Evolutionary conservation across 2,329 filamentous ascomycete species (phyloP), one percentile per base, ranked within the genome.

Genomic region (Fusarium chuoi): DNA sequence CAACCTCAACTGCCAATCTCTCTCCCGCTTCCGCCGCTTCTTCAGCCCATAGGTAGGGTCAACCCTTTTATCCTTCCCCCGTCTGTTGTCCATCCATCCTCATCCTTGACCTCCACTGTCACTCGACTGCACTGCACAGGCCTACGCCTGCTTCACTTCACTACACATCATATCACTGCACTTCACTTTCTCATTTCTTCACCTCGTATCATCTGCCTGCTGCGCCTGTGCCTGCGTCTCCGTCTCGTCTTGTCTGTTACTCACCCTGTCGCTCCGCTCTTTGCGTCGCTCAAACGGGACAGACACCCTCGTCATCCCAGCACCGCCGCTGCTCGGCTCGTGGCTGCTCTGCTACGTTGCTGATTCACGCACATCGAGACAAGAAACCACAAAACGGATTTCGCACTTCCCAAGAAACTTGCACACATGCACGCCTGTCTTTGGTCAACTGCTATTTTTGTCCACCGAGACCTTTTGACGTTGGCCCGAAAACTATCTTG

Each of bases 1-100:
- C 78, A 79, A 75, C 80, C 69, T 77, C 79, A 70, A 71, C 78
- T 77, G 71, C 76, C 70, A 70, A 74, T 67, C 63, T 75, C 65
- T 77, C 73, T 52, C 69, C 77, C 59, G 66, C 65, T 67, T 69
- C 65, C 57, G 65, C 71, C 64, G 71, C 64, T 26, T 73, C 71
- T 62, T 68, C 75, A 65, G 75, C 63, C 62, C 70, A 78, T 73
- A 78, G 77, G 77, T 78, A 78, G 74, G 77, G 62, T 66, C 72
- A 68, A 65, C 66, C 70, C 68, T 76, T 77, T 72, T 71, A 68
- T 75, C 58, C 62, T 61, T 65, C 54, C 62, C 61, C 55, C 60
- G 24, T 35, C 56, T 30, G n/a, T 61, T 65, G 65, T 49, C 56
- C 58, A 62, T 55, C 56, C 56, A 62, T 65, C 75, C 49, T 69